Evolutionary conservation across 2,329 filamentous ascomycete species (phyloP), one percentile per base, ranked within the genome.

Genomic region (Trichoderma asperellum): DNA sequence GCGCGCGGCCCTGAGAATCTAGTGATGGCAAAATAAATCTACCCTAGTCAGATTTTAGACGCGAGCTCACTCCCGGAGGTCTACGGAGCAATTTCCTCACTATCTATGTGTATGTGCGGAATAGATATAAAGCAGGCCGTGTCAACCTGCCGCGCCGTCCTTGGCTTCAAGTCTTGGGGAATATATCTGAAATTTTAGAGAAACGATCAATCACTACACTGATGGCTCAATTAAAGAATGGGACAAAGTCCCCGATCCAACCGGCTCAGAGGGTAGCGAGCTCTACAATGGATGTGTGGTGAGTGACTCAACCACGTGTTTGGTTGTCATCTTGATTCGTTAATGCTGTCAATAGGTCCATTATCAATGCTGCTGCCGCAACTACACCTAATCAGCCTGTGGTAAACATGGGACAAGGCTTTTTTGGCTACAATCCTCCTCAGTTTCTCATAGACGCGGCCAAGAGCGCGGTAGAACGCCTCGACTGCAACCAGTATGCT

Each of bases 41-140:
- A 63, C 47, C 10, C 60, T 63, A 29, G 60, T 63, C 37, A 63
- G 60, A 63, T 55, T 63, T 63, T 63, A 63, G 60, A 63, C 34
- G 60, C 60, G 34, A 40, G 60, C 24, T 24, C 21, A 24, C 10
- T 29, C 34, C 6, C 32, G 12, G 47, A 34, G 32, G 14, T 55
- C 32, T 40, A 37, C 8, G 59, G 43, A 32, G 43, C 8, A 18
- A 14, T 52, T 16, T 24, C 10, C 10, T 55, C 35, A 6, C n/a
- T 8, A 21, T 21, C 7, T 35, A 6, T 43, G 18, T 43, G 40
- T 10, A 43, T 40, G 16, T 18, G 27, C n/a, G n/a, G 43, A 40
- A n/a, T 18, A 63, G 21, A 63, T 63, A 63, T 63, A 63, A 55
- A 63, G 60, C 32, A 37, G 16, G 60, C 60, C 47, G 21, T 7